phyloP scores from a whole-genome alignment of 495 filamentous ascomycete species.

The Penicillium malachiteum region DNA sequence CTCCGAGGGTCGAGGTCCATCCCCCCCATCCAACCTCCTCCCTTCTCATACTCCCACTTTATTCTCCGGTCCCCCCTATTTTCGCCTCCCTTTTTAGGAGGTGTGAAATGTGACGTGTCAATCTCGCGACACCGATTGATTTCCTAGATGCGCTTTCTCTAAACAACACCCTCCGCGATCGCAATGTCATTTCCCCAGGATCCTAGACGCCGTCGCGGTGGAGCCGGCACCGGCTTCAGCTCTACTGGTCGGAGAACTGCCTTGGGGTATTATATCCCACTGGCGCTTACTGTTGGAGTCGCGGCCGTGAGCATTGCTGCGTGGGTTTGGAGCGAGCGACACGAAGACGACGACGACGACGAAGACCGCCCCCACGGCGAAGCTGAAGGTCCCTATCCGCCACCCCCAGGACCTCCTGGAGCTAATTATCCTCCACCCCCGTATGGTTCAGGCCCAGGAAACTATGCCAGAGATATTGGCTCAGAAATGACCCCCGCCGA shows the following conservation, averaged over 20 bases:
- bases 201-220: constrained; percentile 53
- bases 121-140: constrained; percentile 30
- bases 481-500: constrained; percentile 34
- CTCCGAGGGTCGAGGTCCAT: constrained; percentile 34
- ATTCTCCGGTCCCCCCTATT: constrained; percentile 20
- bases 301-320: constrained; percentile 81
- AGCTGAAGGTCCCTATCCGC: constrained; percentile 31
- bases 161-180: constrained; percentile 48
- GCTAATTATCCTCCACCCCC: constrained; percentile 30
- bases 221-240: constrained; percentile 54
- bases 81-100: constrained; percentile 9
- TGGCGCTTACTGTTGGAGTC: constrained; percentile 79
- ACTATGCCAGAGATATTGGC: constrained; percentile 31
- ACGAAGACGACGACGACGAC: constrained; percentile 70
- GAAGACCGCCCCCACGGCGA: constrained; percentile 52
- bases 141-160: constrained; percentile 30
- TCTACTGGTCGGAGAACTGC: constrained; percentile 62
- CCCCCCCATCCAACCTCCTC: constrained; percentile 14
- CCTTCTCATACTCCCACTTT: constrained; percentile 16
- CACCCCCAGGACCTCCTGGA: constrained; percentile 25
- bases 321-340: constrained; percentile 90
- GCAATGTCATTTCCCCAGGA: constrained; percentile 77
- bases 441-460: constrained; percentile 21
- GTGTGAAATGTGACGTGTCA: constrained; percentile 34
- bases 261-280: constrained; percentile 80